phyloP scores from a whole-genome alignment of 1,284 basidiomycete genomes.

The Cryptococcus wingfieldii region DNA sequence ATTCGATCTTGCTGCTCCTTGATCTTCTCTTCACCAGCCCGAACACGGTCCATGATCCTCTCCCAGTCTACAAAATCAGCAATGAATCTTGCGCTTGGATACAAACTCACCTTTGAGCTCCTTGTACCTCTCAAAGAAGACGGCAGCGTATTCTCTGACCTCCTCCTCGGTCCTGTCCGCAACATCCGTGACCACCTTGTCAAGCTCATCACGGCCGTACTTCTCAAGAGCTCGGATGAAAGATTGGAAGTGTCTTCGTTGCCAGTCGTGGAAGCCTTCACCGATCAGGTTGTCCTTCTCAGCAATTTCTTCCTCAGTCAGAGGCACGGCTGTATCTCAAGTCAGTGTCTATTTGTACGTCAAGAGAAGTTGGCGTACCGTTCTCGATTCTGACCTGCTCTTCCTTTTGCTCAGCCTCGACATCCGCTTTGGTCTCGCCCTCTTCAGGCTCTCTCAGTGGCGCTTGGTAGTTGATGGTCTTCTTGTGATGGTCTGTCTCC shows the following conservation, averaged over 20 bases:
- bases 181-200: constrained; percentile 77
- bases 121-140: constrained; percentile 87
- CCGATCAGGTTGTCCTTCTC: constrained; percentile 74
- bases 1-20: constrained; percentile 61
- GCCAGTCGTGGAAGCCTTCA: constrained; percentile 85
- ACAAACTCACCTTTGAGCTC: constrained; percentile 65
- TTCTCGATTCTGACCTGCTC: constrained; percentile 85
- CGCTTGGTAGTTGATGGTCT: constrained; percentile 66
- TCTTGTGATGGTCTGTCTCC: constrained; percentile 73
- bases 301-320: constrained; percentile 77
- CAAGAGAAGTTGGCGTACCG: constrained; percentile 51
- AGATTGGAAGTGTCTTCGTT: constrained; percentile 86
- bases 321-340: constrained; percentile 62
- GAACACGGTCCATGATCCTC: constrained; percentile 73
- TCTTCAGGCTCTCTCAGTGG: constrained; percentile 65
- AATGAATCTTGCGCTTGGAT: background rate
- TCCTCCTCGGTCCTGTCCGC: constrained; percentile 79
- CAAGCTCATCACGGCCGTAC: constrained; percentile 76
- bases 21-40: constrained; percentile 78
- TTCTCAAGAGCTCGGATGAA: constrained; percentile 81
- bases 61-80: constrained; percentile 50
- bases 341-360: constrained; percentile 2
- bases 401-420: constrained; percentile 73
- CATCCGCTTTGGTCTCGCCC: constrained; percentile 69
- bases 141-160: constrained; percentile 72